Evolutionary conservation across 805 yeast species (phyloP).

Genomic region (Yueomyces sp.): DNA sequence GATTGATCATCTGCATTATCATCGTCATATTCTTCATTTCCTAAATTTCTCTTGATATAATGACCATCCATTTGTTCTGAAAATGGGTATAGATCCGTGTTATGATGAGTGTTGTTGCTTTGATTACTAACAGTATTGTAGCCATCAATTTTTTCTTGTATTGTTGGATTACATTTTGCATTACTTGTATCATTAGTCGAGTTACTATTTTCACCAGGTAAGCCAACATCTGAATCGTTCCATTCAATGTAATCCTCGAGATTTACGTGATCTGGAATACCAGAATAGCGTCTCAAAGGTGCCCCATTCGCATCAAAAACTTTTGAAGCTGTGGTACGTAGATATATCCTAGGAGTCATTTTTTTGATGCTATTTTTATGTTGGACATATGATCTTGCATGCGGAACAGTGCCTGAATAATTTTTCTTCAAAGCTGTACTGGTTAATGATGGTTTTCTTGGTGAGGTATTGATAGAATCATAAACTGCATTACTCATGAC

Average conservation of each 20-base stretch:
- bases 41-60: not conserved
- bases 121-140: not conserved
- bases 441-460: not conserved
- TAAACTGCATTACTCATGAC: not conserved
- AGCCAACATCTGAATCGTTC: constrained; percentile 20
- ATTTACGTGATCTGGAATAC: constrained; percentile 47
- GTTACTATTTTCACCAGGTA: constrained; percentile 2
- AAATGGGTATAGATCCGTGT: constrained; percentile 4
- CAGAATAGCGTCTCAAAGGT: constrained; percentile 60
- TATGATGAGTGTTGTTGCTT: constrained; percentile 3
- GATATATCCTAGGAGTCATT: constrained; percentile 20
- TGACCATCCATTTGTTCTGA: not conserved
- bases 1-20: constrained; percentile 20
- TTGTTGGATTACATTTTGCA: not conserved
- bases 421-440: constrained; percentile 1
- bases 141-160: not conserved
- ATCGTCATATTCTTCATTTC: constrained; percentile 6
- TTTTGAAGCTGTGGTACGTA: constrained; percentile 59
- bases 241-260: constrained; percentile 31
- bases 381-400: constrained; percentile 1
- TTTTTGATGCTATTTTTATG: not conserved
- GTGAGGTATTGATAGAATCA: not conserved
- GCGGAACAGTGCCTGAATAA: not conserved
- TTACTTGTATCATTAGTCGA: not conserved
- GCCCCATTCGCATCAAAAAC: constrained; percentile 59